Conservation (phyloP, 83 land plant genomes). For the Picea abies region DNA sequence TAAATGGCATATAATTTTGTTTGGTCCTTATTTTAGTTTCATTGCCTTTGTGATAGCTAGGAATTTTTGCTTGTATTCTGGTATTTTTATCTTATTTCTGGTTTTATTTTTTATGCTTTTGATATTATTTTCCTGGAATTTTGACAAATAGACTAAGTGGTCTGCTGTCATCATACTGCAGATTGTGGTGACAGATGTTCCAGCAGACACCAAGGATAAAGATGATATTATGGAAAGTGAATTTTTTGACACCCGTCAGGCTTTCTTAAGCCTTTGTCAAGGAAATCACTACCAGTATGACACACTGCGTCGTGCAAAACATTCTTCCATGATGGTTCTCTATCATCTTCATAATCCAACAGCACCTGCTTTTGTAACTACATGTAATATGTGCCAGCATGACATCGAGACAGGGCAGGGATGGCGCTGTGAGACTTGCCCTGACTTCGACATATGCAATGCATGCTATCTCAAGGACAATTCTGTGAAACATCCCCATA, state of each 20-base stretch:
- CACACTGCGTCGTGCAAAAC: slow-evolving; percentile 97
- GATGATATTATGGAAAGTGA: slow-evolving; percentile 97
- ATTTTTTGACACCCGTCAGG: slow-evolving; percentile 98
- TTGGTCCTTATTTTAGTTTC: no score
- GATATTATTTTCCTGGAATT: background rate
- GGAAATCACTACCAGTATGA: slow-evolving; percentile 99
- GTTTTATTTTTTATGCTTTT: background rate
- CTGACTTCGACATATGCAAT: slow-evolving; percentile 96
- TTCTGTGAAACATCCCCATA: slow-evolving; percentile 84
- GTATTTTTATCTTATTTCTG: background rate
- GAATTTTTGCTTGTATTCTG: no score
- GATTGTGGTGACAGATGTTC: slow-evolving; percentile 64
- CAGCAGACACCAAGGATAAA: slow-evolving; percentile 86
- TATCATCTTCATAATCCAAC: slow-evolving; percentile 99
- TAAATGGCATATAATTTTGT: no score
- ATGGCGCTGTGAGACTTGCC: slow-evolving; percentile 96
- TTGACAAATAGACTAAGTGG: no score
- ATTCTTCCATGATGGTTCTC: slow-evolving; percentile 99
- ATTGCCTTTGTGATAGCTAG: no score
- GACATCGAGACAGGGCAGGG: slow-evolving; percentile 98
- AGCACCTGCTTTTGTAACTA: slow-evolving; percentile 95
- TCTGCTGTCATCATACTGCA: slow-evolving; percentile 25
- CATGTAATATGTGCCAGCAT: slow-evolving; percentile 82
- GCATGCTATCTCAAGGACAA: slow-evolving; percentile 74
- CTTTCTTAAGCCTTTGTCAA: slow-evolving; percentile 97